Evolutionary conservation across 2,329 filamentous ascomycete species (phyloP), one percentile per base, ranked within the genome.

Genomic region (Fusarium drepaniforme): DNA sequence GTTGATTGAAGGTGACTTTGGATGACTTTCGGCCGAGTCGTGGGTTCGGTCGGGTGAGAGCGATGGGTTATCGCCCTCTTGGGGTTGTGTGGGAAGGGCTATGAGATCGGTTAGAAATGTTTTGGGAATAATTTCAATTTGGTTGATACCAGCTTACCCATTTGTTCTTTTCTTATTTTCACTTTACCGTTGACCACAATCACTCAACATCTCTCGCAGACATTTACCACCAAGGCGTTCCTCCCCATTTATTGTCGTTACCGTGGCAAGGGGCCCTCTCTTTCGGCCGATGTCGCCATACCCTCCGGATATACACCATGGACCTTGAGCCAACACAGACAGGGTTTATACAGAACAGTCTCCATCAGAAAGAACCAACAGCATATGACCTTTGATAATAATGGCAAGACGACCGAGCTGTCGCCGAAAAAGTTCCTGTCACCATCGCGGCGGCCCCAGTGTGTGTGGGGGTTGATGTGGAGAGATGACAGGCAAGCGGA

Each of bases 211-310:
- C 12, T 23, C 30, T 57, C 9, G 37, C 15, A 3, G 5, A 12
- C 2, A 9, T 30, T 30, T n/a, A 1, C 11, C 33, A n/a, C 2
- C 25, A 30, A 30, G 49, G 11, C 16, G 0, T 53, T n/a, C 2
- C 16, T 30, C 18, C 18, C 28, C 33, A 35, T 57, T 57, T 57
- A 57, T 57, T 15, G 7, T 35, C 30, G 2, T 23, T 57, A 6
- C 15, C 3, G 33, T 37, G 30, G 53, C 30, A 37, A 35, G 21
- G 30, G 35, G 37, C 3, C 9, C 7, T 38, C 21, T 3, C 5
- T 30, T 40, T 40, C 56, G 23, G 16, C 56, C 23, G 56, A 59
- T 59, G 56, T 59, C 56, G 56, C 56, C 56, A 59, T 59, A 37
- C 35, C 35, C 8, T 25, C 35, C 18, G 30, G 23, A 13, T 30